Evolutionary conservation across 176 grass and related monocot species (phyloP).

Genomic region (Oryza brachyantha): DNA sequence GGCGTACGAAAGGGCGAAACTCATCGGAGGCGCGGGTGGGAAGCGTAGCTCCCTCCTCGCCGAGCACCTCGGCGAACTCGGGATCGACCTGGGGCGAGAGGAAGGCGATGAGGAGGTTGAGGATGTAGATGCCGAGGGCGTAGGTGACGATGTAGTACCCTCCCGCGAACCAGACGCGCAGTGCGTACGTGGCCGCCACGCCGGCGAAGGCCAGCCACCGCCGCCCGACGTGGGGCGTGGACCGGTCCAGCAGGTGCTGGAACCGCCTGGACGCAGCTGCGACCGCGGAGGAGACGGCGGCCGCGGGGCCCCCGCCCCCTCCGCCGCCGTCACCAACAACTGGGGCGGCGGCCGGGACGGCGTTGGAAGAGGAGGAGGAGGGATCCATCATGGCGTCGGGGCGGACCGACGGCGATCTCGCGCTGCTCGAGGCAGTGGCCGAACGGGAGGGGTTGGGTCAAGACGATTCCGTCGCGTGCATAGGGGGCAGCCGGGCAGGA

Average conservation of each 20-base stretch:
- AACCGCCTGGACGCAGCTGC: conserved; percentile 41
- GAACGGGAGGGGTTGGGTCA: background rate
- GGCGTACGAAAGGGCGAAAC: conserved; percentile 75
- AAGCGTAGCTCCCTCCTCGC: conserved; percentile 41
- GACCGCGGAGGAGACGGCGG: conserved; percentile 12
- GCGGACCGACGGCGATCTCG: background rate
- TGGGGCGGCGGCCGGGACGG: background rate
- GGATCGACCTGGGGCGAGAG: conserved; percentile 83
- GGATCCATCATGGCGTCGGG: conserved; percentile 34
- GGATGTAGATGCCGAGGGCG: conserved; percentile 72
- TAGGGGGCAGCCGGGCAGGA: too few species aligned
- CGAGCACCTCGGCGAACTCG: conserved; percentile 51
- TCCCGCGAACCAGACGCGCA: conserved; percentile 66
- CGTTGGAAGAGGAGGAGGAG: background rate
- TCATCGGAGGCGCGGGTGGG: conserved; percentile 67
- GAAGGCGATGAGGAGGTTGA: conserved; percentile 74
- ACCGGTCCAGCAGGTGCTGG: conserved; percentile 73
- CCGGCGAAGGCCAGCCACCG: conserved; percentile 58
- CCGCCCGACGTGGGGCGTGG: conserved; percentile 59
- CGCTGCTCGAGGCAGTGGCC: background rate
- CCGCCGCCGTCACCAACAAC: background rate
- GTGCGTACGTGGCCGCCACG: conserved; percentile 41
- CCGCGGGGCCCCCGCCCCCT: background rate
- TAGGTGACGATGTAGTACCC: conserved; percentile 86
- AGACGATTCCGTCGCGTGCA: too few species aligned